Conservation (phyloP, 768 basidiomycete genomes). For the Podaxis mareebaensis region DNA sequence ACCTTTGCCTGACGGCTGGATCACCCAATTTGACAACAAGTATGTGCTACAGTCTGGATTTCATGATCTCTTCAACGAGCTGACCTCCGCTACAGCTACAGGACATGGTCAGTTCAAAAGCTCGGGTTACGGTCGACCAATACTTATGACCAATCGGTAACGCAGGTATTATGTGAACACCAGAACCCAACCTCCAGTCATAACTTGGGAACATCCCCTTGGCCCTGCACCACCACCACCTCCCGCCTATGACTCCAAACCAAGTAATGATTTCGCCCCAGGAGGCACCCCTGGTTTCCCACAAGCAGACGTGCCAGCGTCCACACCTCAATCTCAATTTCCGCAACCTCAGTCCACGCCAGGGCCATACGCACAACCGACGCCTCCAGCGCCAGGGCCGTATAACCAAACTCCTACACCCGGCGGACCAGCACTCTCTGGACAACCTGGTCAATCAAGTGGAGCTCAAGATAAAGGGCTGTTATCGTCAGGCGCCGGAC, state of each 20-base stretch:
- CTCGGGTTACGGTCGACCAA: neutral
- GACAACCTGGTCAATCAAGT: neutral
- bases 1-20: conserved; percentile 67
- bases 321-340: conserved; percentile 11
- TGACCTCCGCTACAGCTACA: conserved; percentile 39
- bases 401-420: conserved; percentile 12
- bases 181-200: conserved; percentile 55
- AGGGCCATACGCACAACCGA: too few species aligned
- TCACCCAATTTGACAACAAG: conserved; percentile 67
- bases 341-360: neutral
- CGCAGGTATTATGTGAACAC: conserved; percentile 81
- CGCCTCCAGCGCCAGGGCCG: conserved; percentile 23
- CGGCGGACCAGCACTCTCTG: neutral
- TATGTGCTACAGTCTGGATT: conserved; percentile 39
- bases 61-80: conserved; percentile 18
- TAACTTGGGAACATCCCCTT: conserved; percentile 73
- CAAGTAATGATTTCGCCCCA: neutral
- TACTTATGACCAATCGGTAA: neutral
- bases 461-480: conserved; percentile 15
- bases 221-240: conserved; percentile 45
- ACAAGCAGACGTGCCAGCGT: conserved; percentile 17
- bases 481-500: conserved; percentile 16
- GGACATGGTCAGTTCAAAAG: conserved; percentile 52
- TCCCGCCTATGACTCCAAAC: conserved; percentile 26
- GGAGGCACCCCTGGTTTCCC: conserved; percentile 10